These are phyloP conservation scores for Cyberlindnera petersonii DNA, from an alignment of 805 yeast species.

Conservation along the genomic window DNA sequence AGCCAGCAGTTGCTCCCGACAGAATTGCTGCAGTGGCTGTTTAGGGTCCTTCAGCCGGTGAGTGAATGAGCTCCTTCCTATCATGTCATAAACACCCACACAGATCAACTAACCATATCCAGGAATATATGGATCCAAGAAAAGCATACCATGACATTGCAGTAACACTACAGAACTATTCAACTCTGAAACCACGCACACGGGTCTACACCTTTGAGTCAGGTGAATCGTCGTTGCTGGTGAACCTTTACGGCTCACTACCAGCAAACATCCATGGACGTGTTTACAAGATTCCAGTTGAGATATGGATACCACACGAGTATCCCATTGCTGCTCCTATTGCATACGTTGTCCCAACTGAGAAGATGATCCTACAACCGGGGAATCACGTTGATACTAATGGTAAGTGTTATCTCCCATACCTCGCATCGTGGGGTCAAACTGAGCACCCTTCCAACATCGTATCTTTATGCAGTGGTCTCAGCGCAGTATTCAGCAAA, in stretches of 20 bases:
- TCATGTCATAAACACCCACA: too few species aligned
- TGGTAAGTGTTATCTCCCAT: slow-evolving; percentile 71
- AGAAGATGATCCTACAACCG: slow-evolving; percentile 44
- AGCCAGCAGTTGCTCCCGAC: slow-evolving; percentile 18
- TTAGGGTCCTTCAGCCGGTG: slow-evolving; percentile 49
- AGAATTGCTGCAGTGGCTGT: slow-evolving; percentile 52
- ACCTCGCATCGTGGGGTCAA: slow-evolving; percentile 36
- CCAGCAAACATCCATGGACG: slow-evolving; percentile 31
- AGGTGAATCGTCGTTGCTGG: slow-evolving; percentile 57
- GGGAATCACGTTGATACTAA: slow-evolving; percentile 65
- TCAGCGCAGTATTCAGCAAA: slow-evolving; percentile 34
- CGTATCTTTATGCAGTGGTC: slow-evolving; percentile 28
- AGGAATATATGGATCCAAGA: slow-evolving; percentile 57
- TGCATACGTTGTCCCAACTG: slow-evolving; percentile 58
- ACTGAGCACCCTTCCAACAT: slow-evolving; percentile 59
- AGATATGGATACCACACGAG: slow-evolving; percentile 70
- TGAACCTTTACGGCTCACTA: slow-evolving; percentile 61
- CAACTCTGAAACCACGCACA: slow-evolving; percentile 65
- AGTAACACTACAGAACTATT: slow-evolving; percentile 45
- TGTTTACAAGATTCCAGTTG: slow-evolving; percentile 49
- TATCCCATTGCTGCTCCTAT: slow-evolving; percentile 71
- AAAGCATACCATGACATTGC: slow-evolving; percentile 60
- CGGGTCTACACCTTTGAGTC: slow-evolving; percentile 51
- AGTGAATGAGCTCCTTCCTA: slow-evolving; percentile 14
- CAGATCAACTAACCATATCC: not conserved